Evolutionary conservation across 1,284 basidiomycete species (phyloP).

Genomic region (Austroboletus sp.): DNA sequence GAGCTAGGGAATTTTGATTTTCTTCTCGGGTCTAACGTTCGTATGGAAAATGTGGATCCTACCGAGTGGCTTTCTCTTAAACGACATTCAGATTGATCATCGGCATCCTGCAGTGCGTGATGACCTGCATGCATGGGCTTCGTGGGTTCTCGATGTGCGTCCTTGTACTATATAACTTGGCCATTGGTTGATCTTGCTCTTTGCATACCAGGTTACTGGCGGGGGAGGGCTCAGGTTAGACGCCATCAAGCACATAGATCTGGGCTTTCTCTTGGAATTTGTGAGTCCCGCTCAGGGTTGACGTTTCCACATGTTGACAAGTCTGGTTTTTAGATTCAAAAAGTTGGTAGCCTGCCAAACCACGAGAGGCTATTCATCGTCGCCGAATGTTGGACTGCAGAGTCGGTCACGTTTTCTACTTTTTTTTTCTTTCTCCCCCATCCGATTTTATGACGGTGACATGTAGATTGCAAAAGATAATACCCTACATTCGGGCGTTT

Average conservation of each 20-base stretch:
- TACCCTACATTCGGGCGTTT: constrained; percentile 55
- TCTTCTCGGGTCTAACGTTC: constrained; percentile 65
- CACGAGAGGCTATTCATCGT: constrained; percentile 59
- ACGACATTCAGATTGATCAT: constrained; percentile 64
- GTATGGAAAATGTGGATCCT: constrained; percentile 18
- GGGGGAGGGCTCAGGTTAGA: constrained; percentile 81
- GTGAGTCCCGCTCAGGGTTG: constrained; percentile 33
- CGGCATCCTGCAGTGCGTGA: constrained; percentile 72
- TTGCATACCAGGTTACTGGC: constrained; percentile 56
- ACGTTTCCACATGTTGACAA: background rate
- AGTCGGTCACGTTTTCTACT: constrained; percentile 38
- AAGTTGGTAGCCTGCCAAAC: constrained; percentile 39
- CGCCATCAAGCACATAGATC: constrained; percentile 81
- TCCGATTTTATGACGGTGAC: constrained; percentile 1
- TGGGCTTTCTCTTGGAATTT: constrained; percentile 57
- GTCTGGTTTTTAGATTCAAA: constrained; percentile 41
- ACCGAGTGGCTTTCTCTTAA: background rate
- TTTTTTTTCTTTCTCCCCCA: background rate
- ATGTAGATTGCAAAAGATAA: constrained; percentile 44
- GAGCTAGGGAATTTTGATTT: constrained; percentile 78
- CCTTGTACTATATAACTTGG: background rate
- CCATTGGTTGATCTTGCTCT: too few relatives aligned
- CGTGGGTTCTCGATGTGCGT: constrained; percentile 62
- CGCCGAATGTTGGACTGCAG: constrained; percentile 66
- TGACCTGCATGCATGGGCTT: constrained; percentile 61